phyloP scores from a whole-genome alignment of 2,329 filamentous ascomycete species.

The Colletotrichum sp. region DNA sequence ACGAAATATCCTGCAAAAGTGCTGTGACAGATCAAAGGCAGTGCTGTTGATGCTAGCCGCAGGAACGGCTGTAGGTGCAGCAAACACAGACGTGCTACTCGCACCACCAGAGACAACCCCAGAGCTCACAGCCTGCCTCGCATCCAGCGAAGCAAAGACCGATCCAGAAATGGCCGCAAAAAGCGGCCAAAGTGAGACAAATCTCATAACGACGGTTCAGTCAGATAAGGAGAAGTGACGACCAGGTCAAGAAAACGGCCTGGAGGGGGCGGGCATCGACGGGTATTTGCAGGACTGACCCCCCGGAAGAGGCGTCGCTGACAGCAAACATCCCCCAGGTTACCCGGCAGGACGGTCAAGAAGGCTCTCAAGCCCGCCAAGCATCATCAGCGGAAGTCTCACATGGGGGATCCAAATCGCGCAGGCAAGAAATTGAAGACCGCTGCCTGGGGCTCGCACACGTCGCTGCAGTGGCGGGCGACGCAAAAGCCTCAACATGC shows the following conservation, averaged over 20 bases:
- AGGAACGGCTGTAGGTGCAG: slow-evolving; percentile 1
- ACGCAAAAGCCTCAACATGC: slow-evolving; percentile 2
- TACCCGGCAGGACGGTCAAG: background rate
- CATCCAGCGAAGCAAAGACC: background rate
- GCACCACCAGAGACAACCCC: background rate
- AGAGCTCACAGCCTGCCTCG: background rate
- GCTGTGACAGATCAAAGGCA: slow-evolving; percentile 1
- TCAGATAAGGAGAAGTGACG: background rate
- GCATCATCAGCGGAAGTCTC: background rate
- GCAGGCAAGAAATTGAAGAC: background rate
- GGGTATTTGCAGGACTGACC: slow-evolving; percentile 4
- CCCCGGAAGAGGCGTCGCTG: background rate
- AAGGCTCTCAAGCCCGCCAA: background rate
- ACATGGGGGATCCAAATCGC: background rate
- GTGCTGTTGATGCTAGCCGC: slow-evolving; percentile 4
- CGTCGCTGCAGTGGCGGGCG: background rate
- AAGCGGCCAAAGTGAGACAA: background rate
- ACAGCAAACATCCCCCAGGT: background rate
- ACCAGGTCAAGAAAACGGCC: background rate
- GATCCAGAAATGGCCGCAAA: background rate
- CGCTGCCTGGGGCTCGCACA: background rate
- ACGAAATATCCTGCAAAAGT: slow-evolving; percentile 1
- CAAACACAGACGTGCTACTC: background rate
- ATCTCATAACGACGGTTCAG: background rate
- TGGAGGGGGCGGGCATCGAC: background rate